phyloP scores from a whole-genome alignment of 108 stramenopile species.

The Nitzschia inconspicua region DNA sequence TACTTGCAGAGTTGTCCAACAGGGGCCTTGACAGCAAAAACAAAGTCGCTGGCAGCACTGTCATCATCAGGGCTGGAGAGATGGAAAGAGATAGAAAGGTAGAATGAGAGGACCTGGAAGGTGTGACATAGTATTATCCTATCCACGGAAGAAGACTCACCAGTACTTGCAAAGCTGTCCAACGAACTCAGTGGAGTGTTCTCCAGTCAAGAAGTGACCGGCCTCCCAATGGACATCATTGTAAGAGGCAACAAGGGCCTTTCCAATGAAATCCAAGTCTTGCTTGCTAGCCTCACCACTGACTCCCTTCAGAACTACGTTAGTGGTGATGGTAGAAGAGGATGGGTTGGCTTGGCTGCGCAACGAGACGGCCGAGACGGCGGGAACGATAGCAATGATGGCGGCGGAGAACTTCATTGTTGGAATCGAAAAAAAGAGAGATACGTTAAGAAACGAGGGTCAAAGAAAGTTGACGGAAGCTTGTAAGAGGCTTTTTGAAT shows the following conservation, averaged over 20 bases:
- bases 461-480: no score
- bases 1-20: conserved; percentile 1
- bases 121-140: background rate
- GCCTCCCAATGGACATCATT: conserved; percentile 11
- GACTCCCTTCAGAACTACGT: conserved; percentile 3
- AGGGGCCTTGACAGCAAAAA: conserved; percentile 1
- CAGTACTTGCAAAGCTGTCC: background rate
- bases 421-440: no score
- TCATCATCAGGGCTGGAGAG: background rate
- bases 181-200: background rate
- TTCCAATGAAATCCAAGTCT: conserved; percentile 15
- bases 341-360: background rate
- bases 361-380: conserved; percentile 4
- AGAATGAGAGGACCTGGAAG: background rate
- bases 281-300: background rate
- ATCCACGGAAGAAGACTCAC: background rate
- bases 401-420: conserved; percentile 9
- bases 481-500: no score
- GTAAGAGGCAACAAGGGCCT: conserved; percentile 11
- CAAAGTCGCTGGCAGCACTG: background rate
- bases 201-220: conserved; percentile 5
- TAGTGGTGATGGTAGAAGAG: background rate
- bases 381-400: background rate
- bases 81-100: background rate
- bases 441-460: no score